Percentiles rank a stretch among this genome's conserved stretches.
phyloP scores from a whole-genome alignment of 176 grass and related monocot genomes.

The Panicum miliaceum region DNA sequence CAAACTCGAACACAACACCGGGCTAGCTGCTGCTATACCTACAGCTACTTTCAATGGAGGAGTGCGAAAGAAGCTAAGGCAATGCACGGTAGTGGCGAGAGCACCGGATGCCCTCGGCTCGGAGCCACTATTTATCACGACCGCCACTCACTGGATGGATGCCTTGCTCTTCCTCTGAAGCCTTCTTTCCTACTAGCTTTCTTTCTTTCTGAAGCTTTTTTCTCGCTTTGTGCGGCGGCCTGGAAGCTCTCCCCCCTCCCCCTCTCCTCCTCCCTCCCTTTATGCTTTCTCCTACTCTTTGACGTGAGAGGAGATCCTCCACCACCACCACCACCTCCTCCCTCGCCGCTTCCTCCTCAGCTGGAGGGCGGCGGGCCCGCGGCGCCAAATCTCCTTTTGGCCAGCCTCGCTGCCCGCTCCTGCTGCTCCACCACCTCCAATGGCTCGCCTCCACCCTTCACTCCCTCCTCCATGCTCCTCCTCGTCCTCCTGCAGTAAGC shows the following conservation, averaged over 20 bases:
- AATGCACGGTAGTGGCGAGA: conserved; percentile 18
- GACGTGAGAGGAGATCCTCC: conserved; percentile 60
- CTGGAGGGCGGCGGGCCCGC: conserved; percentile 37
- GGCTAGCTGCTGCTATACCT: background rate
- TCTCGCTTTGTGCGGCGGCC: conserved; percentile 28
- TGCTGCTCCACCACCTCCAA: conserved; percentile 16
- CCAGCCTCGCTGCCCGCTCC: background rate
- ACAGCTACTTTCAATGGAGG: background rate
- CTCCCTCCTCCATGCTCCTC: conserved; percentile 38
- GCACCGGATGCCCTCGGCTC: conserved; percentile 40
- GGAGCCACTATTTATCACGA: conserved; percentile 8
- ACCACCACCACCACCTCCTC: background rate
- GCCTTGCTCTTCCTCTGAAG: conserved; percentile 14
- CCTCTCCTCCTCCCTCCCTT: conserved; percentile 4
- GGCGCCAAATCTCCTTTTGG: conserved; percentile 33
- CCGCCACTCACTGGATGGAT: background rate
- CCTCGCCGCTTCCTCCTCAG: background rate
- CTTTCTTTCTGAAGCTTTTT: conserved; percentile 37
- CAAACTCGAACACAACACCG: background rate
- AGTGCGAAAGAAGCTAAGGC: background rate
- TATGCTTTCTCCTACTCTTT: conserved; percentile 49
- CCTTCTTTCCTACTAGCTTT: conserved; percentile 9
- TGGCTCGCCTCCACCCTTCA: background rate
- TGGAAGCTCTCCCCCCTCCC: background rate
- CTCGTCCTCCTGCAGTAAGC: background rate